phyloP scores from a whole-genome alignment of 1,139 yeast genomes.

The Yamadazyma atmosphaerica region DNA sequence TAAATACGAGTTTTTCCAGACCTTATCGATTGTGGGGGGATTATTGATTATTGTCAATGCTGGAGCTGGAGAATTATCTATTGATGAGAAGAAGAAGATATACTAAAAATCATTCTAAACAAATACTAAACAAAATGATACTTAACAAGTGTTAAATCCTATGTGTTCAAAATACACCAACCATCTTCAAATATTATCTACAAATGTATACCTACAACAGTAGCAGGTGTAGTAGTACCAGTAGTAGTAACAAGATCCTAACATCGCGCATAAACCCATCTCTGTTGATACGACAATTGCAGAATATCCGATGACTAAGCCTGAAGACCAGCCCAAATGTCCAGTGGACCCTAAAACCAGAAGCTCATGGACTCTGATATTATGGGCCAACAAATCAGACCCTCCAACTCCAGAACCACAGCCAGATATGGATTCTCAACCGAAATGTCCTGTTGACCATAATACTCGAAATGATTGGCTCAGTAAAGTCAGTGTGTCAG shows the following conservation, averaged over 20 bases:
- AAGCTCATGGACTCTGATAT: constrained; percentile 17
- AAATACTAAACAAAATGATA: too few species aligned
- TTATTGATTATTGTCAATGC: constrained; percentile 86
- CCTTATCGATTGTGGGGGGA: constrained; percentile 93
- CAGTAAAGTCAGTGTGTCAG: constrained; percentile 34
- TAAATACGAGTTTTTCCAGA: constrained; percentile 93
- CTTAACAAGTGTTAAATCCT: too few species aligned
- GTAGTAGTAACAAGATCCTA: too few species aligned
- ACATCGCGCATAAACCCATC: too few species aligned
- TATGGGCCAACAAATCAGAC: constrained; percentile 6
- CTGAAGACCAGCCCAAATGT: constrained; percentile 17
- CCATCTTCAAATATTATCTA: too few species aligned
- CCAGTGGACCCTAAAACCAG: constrained; percentile 25
- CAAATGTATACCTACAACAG: too few species aligned
- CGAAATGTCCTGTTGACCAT: constrained; percentile 70
- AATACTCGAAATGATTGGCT: constrained; percentile 60
- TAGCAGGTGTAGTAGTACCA: too few species aligned
- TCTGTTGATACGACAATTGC: too few species aligned
- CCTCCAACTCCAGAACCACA: neutral
- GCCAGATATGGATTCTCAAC: constrained; percentile 21
- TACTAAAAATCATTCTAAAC: constrained; percentile 44
- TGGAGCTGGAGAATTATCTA: constrained; percentile 93
- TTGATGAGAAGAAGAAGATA: constrained; percentile 95
- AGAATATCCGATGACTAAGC: constrained; percentile 5
- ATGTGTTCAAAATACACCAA: too few species aligned